Percentiles rank a stretch among this genome's conserved stretches.
phyloP scores from a whole-genome alignment of 768 basidiomycete genomes.

The Boletus rubroflammeus region DNA sequence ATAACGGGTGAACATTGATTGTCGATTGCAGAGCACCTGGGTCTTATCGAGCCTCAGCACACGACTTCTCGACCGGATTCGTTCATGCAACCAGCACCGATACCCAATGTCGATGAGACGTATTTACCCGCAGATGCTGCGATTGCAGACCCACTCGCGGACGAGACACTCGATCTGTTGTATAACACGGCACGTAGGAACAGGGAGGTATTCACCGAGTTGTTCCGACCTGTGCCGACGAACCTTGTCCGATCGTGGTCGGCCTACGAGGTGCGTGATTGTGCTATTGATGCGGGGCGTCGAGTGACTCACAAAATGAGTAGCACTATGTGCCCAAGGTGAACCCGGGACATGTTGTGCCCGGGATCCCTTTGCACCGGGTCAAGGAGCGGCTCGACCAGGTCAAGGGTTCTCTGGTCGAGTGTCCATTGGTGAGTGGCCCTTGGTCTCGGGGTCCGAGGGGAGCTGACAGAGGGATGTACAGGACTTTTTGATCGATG shows the following conservation, averaged over 20 bases:
- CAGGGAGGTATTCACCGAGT: slow-evolving; percentile 78
- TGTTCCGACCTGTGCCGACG: slow-evolving; percentile 84
- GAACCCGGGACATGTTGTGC: slow-evolving; percentile 78
- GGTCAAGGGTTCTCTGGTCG: slow-evolving; percentile 71
- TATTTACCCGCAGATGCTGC: slow-evolving; percentile 51
- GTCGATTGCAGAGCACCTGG: slow-evolving; percentile 67
- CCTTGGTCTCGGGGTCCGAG: neutral
- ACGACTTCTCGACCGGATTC: slow-evolving; percentile 37
- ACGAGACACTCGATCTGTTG: slow-evolving; percentile 58
- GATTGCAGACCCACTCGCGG: slow-evolving; percentile 77
- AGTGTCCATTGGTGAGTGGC: slow-evolving; percentile 61
- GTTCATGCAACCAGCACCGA: slow-evolving; percentile 81
- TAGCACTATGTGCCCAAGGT: slow-evolving; percentile 74
- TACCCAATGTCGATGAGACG: slow-evolving; percentile 65
- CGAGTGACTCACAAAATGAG: slow-evolving; percentile 6
- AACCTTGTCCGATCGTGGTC: slow-evolving; percentile 79
- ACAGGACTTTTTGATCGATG: slow-evolving; percentile 83
- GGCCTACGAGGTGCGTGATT: slow-evolving; percentile 63
- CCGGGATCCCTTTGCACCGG: slow-evolving; percentile 58
- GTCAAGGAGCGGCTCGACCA: slow-evolving; percentile 73
- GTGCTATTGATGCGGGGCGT: neutral
- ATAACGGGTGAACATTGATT: slow-evolving; percentile 2
- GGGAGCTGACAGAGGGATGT: slow-evolving; percentile 6
- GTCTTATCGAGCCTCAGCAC: slow-evolving; percentile 74
- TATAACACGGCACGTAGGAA: slow-evolving; percentile 72